Conservation (phyloP, 345 rosid genomes). For the Gossypium sturtianum region DNA sequence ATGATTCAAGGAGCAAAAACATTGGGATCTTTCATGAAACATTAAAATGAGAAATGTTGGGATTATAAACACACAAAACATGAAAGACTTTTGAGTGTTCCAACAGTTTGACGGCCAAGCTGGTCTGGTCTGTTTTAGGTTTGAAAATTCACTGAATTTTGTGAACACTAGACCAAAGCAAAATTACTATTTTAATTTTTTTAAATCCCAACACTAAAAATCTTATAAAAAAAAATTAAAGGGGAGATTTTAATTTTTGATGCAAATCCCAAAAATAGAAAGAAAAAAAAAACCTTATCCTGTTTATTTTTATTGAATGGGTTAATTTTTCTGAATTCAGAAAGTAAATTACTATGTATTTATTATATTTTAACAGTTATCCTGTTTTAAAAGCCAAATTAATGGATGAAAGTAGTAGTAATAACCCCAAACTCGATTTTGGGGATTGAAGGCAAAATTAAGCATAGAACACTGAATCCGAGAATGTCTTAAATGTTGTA, state of each 20-base stretch:
- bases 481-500: conserved; percentile 12
- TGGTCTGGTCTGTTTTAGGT: conserved; percentile 10
- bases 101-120: conserved; percentile 26
- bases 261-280: background rate
- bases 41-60: conserved; percentile 18
- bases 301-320: too few relatives aligned
- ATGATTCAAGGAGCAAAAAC: background rate
- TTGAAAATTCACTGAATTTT: conserved; percentile 5
- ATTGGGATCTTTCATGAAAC: conserved; percentile 8
- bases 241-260: background rate
- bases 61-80: conserved; percentile 59
- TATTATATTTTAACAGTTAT: too few relatives aligned
- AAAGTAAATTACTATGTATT: too few relatives aligned
- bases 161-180: background rate
- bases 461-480: conserved; percentile 28
- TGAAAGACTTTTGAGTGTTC: conserved; percentile 35
- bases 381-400: background rate
- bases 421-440: background rate
- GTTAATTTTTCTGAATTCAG: too few relatives aligned
- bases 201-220: background rate
- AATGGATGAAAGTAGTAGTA: background rate
- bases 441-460: background rate
- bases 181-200: background rate
- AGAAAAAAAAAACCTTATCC: too few relatives aligned
- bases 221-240: background rate